Base-by-base conservation (phyloP, 202 grass and related monocot species). In the Setaria viridis region DNA sequence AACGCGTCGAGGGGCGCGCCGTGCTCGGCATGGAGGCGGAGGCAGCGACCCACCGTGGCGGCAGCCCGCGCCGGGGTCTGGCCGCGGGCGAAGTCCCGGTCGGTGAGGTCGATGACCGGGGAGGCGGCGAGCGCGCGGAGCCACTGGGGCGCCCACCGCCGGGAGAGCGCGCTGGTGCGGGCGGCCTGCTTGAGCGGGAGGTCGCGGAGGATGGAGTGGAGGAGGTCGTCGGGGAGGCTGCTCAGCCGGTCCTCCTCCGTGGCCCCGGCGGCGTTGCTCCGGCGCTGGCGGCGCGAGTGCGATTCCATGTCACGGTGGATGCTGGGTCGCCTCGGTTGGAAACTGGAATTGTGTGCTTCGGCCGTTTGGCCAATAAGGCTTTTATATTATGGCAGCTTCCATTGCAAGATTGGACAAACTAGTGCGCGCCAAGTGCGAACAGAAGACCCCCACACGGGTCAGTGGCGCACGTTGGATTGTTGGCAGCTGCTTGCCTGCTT, bases 161-260 rank as follows among this genome's bases (percentile, higher is more conserved):
- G 68, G 17, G 85, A 90, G 30, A 93, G 82, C 17, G 77, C 30
- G 82, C 85, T 86, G 19, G 91, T 90, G 33, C 81, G 47, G 42
- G 82, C 78, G 33, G 88, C 85, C 1, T 37, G 30, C 25, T 88
- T 93, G 39, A 93, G 85, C 35, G 91, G 73, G 33, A 90, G 15
- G 64, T 3, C 25, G 69, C 41, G 58, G 29, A 93, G 85, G 49
- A 93, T 88, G 29, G 85, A 71, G 71, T 85, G 73, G 16, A 93
- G 88, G 46, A 93, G 16, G 30, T 85, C 76, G 48, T 93, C 72
- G 32, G 88, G 82, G 50, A 90, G 88, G 76, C 50, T 56, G 78
- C 85, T 90, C 56, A 90, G 89, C n/a, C 21, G 58, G 10, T 59
- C 56, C 21, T 29, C 58, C 56, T 11, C 56, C 56, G 56, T 10